Base-by-base conservation (phyloP, 371 early-diverging fungal species). In the Lichtheimia corymbifera region DNA sequence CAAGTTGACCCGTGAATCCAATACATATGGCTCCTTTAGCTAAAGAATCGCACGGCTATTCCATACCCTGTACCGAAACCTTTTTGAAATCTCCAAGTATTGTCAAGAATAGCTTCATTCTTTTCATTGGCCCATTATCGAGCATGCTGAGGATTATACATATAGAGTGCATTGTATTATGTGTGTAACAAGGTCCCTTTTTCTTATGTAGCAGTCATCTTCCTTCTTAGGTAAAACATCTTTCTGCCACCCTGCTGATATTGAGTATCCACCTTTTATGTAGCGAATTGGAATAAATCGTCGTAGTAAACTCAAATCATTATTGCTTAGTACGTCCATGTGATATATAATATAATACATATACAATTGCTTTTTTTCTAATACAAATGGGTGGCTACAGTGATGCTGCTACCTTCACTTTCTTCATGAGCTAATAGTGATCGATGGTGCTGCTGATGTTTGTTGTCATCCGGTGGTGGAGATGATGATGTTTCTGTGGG, bases 1-100 rank as follows among this genome's bases (percentile, higher is more conserved):
- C 65, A 52, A 71, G 61, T 45, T 66, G 71, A 4, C 55, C 55
- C 5, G 30, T 25, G 40, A 71, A 71, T 28, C 71, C 71, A 17
- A 71, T 55, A 15, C 45, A n/a, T n/a, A n/a, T n/a, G 63, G 27
- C 66, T 63, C 17, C 47, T 55, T 15, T 51, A 24, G 3, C 20
- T 28, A 25, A 60, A 50, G 41, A 71, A 71, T 24, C 64, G 62
- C 11, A 62, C n/a, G 11, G 71, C 67, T 4, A 71, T 67, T 7
- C 59, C 53, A 30, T 59, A 67, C 2, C 71, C 71, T 15, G 44
- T 41, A 24, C 49, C 13, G 25, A 62, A 67, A 2, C 71, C 71
- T 56, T 66, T 30, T 30, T 71, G 50, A 30, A 62, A 71, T 15
- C 49, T 41, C 55, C 63, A 55, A 4, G 65, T 50, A 18, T 57